Evolutionary conservation across 441 rosid species (phyloP).

Genomic region (Adansonia rubrostipa): DNA sequence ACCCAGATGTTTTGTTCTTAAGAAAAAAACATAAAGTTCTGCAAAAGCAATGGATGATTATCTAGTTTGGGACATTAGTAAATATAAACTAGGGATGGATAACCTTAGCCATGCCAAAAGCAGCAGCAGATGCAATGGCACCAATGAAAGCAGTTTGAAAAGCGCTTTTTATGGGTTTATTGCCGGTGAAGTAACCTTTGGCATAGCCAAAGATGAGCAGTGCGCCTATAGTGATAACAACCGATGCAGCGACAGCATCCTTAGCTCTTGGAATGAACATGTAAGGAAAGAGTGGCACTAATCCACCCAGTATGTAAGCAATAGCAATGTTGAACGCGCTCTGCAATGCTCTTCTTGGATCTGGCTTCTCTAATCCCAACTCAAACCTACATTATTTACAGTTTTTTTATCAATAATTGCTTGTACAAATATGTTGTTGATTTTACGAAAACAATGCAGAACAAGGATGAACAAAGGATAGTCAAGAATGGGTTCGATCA

Average conservation of each 20-base stretch:
- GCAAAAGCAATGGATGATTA: not conserved
- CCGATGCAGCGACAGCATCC: conserved; percentile 76
- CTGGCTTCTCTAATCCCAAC: conserved; percentile 85
- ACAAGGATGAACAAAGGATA: not conserved
- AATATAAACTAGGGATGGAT: conserved; percentile 37
- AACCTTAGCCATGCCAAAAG: conserved; percentile 77
- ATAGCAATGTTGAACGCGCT: conserved; percentile 82
- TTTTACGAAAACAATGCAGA: not conserved
- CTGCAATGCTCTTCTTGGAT: conserved; percentile 77
- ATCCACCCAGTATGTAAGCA: conserved; percentile 78
- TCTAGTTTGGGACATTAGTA: not conserved
- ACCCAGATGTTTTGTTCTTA: not conserved
- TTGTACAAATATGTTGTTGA: not conserved
- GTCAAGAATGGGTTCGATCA: not conserved
- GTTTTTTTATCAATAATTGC: not conserved
- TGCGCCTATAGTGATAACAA: conserved; percentile 63
- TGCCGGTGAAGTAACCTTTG: conserved; percentile 77
- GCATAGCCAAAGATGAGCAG: conserved; percentile 74
- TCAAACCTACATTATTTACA: conserved; percentile 61
- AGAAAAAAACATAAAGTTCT: not conserved
- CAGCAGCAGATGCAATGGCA: conserved; percentile 87
- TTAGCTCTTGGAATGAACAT: conserved; percentile 68
- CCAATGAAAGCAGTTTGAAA: conserved; percentile 78
- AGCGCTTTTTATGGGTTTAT: conserved; percentile 69
- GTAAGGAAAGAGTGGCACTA: conserved; percentile 79